Evolutionary conservation across 2,329 filamentous ascomycete species (phyloP).

Genomic region (Arachnomyces sp.): DNA sequence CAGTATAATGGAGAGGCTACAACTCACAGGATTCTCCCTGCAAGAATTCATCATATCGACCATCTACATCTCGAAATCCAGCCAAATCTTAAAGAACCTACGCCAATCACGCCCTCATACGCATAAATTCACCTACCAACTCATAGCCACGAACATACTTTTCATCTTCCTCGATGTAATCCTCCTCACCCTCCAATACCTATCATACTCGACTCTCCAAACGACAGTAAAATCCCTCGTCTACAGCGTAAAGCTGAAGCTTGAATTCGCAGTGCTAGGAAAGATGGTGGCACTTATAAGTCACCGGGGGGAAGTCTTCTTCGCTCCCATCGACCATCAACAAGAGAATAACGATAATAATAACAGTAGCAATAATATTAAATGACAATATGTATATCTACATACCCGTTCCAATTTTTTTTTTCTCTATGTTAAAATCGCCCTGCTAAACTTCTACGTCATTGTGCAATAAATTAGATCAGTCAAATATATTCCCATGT

Average conservation of each 20-base stretch:
- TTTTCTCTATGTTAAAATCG: too few relatives aligned
- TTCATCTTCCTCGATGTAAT: conserved; percentile 24
- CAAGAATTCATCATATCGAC: conserved; percentile 42
- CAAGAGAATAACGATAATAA: too few relatives aligned
- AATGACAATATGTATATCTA: too few relatives aligned
- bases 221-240: conserved; percentile 22
- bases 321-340: too few relatives aligned
- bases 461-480: too few relatives aligned
- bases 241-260: conserved; percentile 25
- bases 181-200: conserved; percentile 21
- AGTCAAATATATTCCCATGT: too few relatives aligned
- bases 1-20: conserved; percentile 38
- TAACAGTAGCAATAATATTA: too few relatives aligned
- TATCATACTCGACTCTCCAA: conserved; percentile 21
- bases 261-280: conserved; percentile 23
- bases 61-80: conserved; percentile 42
- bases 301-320: too few relatives aligned
- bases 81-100: conserved; percentile 36
- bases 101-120: conserved; percentile 21
- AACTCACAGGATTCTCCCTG: conserved; percentile 42
- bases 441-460: too few relatives aligned
- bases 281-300: conserved; percentile 16
- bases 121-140: conserved; percentile 24
- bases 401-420: too few relatives aligned
- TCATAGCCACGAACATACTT: conserved; percentile 27